Base-by-base conservation (phyloP, 805 yeast genomes). In the Metschnikowia matae region DNA sequence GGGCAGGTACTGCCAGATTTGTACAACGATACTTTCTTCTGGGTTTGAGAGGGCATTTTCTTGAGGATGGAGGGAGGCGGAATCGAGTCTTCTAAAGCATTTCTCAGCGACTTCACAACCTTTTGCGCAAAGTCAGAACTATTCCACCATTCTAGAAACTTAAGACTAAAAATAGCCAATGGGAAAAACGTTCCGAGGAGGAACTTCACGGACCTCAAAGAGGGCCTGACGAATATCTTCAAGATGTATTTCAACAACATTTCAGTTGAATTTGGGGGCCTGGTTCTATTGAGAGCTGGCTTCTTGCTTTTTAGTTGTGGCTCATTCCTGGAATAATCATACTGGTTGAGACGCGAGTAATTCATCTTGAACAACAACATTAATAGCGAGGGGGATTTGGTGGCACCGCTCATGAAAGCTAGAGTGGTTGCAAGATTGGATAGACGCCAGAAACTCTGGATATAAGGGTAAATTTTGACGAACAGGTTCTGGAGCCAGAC, bases 71-170 rank as follows among this genome's bases (percentile, higher is more conserved):
- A 65, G 10, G 78, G 82, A 2, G 79, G 73, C 2, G 84, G 84
- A 14, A 82, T 66, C 2, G 73, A 71, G 46, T 68, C 68, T 43
- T 81, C 83, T 26, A 80, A 62, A 10, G 66, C 63, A 49, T 74
- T 73, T 11, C 75, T 71, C 45, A 71, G 71, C 43, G 74, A 76
- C 50, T 78, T 79, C 21, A 80, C 75, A 52, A 85, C 61, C 61
- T 80, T 79, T 3, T 78, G 66, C 3, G 88, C 82, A 61, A 89
- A 79, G 52, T 86, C 89, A 14, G 90, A 82, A 23, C 87, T 79
- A 53, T 83, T 82, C 95, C 96, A 91, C 97, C 97, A 91, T 65
- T 91, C 97, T 34, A 89, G 73, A 58, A 91, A 88, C 67, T 89
- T 89, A 53, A 91, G 74, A 21, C 84, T 61, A 62, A 92, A 90